Base-by-base conservation (phyloP, 2,329 filamentous ascomycete species). In the Ceratocystis alfenasii region DNA sequence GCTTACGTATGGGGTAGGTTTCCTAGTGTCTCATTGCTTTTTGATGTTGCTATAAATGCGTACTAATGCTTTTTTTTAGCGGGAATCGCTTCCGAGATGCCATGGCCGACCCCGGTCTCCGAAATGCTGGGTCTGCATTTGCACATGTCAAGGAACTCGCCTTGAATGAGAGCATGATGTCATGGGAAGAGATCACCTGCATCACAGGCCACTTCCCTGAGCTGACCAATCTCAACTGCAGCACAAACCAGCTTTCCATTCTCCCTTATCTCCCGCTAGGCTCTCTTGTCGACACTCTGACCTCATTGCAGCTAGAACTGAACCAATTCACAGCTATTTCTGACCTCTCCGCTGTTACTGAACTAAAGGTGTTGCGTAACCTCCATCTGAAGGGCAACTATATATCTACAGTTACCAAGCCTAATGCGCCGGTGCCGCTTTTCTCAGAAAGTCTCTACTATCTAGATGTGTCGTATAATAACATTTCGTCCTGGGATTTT, bases 321-420 rank as follows among this genome's bases (percentile, higher is more conserved):
- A 94, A 94, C 73, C 76, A 81, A 33, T 87, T 94, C 71, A 78
- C 77, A 1, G 76, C 78, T 6, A 73, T 92, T 22, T 76, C 79
- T 1, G 82, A 86, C 62, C 70, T 92, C 2, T 73, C 76, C 2
- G 76, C 80, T 30, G 78, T 93, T 3, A 71, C 79, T 2, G 69
- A 72, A 25, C 74, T 88, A 28, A 72, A 73, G 1, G 75, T 77
- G 41, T 78, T 89, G 12, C 80, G 81, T 62, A 83, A 80, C 64
- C 76, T 86, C 0, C 82, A 91, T 64, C 80, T 97, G 63, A 93
- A 95, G 70, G 85, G 86, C 63, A 95, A 95, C 76, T 80, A 78
- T 62, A 88, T 96, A 69, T 76, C 77, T 17, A 72, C 74, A 28
- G 70, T 72, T 17, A 64, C 70, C 65, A 66, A 73, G 28, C 63